These are phyloP conservation scores for Eremochloa ophiuroides DNA, from an alignment of 176 grass and related monocot genomes.

Conservation along the genomic window DNA sequence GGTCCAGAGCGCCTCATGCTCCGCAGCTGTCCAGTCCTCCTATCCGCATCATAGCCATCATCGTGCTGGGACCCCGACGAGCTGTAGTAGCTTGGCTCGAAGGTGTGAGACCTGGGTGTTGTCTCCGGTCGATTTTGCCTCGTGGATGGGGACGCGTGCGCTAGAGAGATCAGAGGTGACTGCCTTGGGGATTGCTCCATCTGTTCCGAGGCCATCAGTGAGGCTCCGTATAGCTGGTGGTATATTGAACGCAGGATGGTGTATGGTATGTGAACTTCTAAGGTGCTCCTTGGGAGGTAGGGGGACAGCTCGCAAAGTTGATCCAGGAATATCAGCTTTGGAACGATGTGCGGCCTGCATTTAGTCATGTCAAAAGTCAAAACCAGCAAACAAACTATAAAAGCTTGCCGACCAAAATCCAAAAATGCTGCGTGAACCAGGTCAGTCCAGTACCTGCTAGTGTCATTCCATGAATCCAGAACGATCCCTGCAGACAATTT, in stretches of 20 bases:
- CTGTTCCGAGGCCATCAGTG: conserved; percentile 45
- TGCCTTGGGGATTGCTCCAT: conserved; percentile 71
- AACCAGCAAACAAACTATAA: conserved; percentile 4
- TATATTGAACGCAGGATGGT: conserved; percentile 91
- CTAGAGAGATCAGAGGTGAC: conserved; percentile 85
- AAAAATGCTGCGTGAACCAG: background rate
- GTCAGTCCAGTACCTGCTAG: conserved; percentile 58
- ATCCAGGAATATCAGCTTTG: conserved; percentile 91
- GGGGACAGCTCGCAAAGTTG: conserved; percentile 83
- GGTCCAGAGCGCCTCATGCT: conserved; percentile 84
- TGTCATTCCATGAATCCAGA: conserved; percentile 91
- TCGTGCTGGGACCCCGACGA: conserved; percentile 53
- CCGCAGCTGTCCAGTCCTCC: conserved; percentile 43
- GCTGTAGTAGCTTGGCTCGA: conserved; percentile 56
- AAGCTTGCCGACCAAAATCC: background rate
- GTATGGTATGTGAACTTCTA: conserved; percentile 93
- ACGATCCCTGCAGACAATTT: conserved; percentile 82
- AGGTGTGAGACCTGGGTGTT: conserved; percentile 51
- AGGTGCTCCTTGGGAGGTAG: conserved; percentile 89
- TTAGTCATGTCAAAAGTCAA: conserved; percentile 10
- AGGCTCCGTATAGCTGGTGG: conserved; percentile 64
- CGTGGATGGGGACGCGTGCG: conserved; percentile 58
- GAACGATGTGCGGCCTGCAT: conserved; percentile 65
- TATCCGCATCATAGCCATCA: conserved; percentile 54
- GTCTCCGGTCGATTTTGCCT: conserved; percentile 49